phyloP scores from a whole-genome alignment of 495 filamentous ascomycete species.

The Paragyromitra xinjiangensis region DNA sequence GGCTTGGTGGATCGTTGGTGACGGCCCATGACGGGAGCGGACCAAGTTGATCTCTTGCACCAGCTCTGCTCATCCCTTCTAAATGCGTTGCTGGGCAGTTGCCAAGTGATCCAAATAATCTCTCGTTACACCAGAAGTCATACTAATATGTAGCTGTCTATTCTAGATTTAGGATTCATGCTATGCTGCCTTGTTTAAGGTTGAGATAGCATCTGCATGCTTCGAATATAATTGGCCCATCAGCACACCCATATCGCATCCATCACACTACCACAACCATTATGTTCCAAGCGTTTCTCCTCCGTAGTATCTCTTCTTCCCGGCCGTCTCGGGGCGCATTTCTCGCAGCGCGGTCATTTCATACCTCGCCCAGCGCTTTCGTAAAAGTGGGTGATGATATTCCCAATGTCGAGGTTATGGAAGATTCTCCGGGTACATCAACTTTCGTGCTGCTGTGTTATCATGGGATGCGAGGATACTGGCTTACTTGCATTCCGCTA shows the following conservation, averaged over 20 bases:
- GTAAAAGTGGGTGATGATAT: conserved; percentile 71
- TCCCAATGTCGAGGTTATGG: conserved; percentile 70
- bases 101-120: conserved; percentile 12
- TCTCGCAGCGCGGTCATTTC: conserved; percentile 61
- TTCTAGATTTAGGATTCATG: conserved; percentile 13
- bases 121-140: conserved; percentile 7
- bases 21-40: conserved; percentile 44
- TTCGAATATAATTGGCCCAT: no score
- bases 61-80: conserved; percentile 17
- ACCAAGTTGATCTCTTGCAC: conserved; percentile 49
- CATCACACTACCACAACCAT: conserved; percentile 4
- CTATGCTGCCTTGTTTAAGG: no score
- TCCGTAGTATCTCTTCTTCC: conserved; percentile 15
- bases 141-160: conserved; percentile 5
- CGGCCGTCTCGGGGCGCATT: conserved; percentile 4
- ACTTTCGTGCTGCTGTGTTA: not conserved
- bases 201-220: no score
- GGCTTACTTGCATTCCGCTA: conserved; percentile 44
- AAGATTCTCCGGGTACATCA: conserved; percentile 63
- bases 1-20: conserved; percentile 40
- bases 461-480: conserved; percentile 50
- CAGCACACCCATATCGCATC: not conserved
- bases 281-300: conserved; percentile 30
- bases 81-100: not conserved
- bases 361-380: conserved; percentile 62